Base-by-base conservation (phyloP, 768 basidiomycete species). In the Hortiboletus campestris region DNA sequence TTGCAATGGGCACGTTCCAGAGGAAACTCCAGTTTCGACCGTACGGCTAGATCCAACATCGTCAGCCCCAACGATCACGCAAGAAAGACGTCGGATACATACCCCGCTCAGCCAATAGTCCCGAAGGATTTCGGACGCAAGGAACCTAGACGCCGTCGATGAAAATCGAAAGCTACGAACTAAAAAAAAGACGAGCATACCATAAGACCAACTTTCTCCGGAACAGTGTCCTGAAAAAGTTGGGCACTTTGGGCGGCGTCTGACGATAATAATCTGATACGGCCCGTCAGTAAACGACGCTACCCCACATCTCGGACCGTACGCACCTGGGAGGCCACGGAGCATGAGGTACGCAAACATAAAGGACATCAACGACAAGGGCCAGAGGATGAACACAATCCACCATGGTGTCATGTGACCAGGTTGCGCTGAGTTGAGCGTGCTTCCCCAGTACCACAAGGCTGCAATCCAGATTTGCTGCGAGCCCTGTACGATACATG, bases 401-500 rank as follows among this genome's bases (percentile, higher is more conserved):
- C 86, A 92, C 87, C 89, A 91, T 0, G 94, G 93, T 11, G 89
- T 75, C 39, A 81, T 69, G 61, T 81, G 80, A 44, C 73, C 76
- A 41, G 81, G 75, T 46, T 72, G 42, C 20, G 76, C 75, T 9
- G 78, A 74, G 67, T 89, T 88, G 56, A 97, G 76, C 32, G 83
- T 82, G 72, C 87, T 84, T 61, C 94, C 94, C 94, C 94, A 97
- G 66, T 91, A 97, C 94, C 94, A 97, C 36, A 97, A 74, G 9
- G 89, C 94, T 4, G 94, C 90, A 14, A 96, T 88, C 94, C 94
- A 97, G 38, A 97, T 84, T 73, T 96, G 94, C 63, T 97, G 94
- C 11, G 93, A 89, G 39, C 94, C 94, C 73, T 97, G 94, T 0
- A 97, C 94, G 58, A 95, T 76, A 69, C 93, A 95, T 13, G 94